Conservation (phyloP, 371 early-diverging fungal species). For the Apophysomyces sp. region DNA sequence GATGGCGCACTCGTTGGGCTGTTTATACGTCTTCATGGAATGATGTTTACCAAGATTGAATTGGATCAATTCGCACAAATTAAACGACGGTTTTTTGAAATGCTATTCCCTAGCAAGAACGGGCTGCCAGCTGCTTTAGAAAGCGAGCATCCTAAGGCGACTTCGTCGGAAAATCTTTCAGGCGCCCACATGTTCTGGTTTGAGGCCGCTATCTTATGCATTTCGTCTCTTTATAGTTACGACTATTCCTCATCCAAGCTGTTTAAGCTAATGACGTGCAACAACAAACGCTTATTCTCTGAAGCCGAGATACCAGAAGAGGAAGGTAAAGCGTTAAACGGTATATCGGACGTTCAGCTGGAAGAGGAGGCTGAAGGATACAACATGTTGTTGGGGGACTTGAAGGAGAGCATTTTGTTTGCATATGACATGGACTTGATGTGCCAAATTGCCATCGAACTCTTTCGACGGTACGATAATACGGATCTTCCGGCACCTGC, state of each 20-base stretch:
- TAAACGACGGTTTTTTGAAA: constrained; percentile 35
- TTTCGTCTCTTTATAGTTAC: constrained; percentile 55
- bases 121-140: background rate
- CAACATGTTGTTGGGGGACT: constrained; percentile 9
- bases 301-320: background rate
- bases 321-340: background rate
- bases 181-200: constrained; percentile 49
- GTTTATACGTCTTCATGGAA: constrained; percentile 59
- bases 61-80: constrained; percentile 53
- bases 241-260: constrained; percentile 52
- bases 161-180: background rate
- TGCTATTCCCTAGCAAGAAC: constrained; percentile 16
- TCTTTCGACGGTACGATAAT: constrained; percentile 25
- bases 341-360: background rate
- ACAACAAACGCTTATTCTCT: constrained; percentile 12
- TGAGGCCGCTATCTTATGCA: constrained; percentile 44
- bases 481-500: constrained; percentile 1
- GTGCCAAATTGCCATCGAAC: constrained; percentile 35
- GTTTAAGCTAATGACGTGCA: constrained; percentile 30
- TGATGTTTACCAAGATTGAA: constrained; percentile 68
- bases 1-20: constrained; percentile 34
- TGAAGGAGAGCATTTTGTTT: constrained; percentile 31
- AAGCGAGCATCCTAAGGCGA: background rate
- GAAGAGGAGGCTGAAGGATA: constrained; percentile 2
- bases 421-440: constrained; percentile 31